Base-by-base conservation (phyloP, 2,329 filamentous ascomycete species). In the Westerdykella ornata region DNA sequence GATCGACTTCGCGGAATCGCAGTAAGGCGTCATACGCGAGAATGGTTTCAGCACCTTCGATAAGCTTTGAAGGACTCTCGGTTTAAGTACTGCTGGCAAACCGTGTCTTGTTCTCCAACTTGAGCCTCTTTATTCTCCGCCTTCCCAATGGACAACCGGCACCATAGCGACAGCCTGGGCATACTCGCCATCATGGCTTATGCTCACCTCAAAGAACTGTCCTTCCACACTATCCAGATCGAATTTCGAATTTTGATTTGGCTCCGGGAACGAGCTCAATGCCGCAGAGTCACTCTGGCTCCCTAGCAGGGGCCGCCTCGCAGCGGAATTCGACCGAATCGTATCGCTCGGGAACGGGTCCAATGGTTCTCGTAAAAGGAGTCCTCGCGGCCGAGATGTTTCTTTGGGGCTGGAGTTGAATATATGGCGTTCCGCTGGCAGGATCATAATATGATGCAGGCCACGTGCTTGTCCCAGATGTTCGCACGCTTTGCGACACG, bases 141-240 rank as follows among this genome's bases (percentile, higher is more conserved):
- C 3, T 26, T 26, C 22, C 22, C 22, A 26, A 11, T 26, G 8
- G 8, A 26, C 22, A 26, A 26, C 44, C 4, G 63, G 60, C n/a
- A 76, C 79, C 26, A 87, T 49, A 48, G 82, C 85, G 1, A 82
- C 72, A 5, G 84, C 84, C 15, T 76, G 81, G 8, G 88, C 88
- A 66, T 88, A 94, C 6, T 87, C 82, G 2, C 78, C 82, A 63
- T 96, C 89, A 62, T 96, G 89, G 56, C 84, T 92, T 53, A 96
- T 94, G 45, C 84, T 90, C 34, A 95, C 61, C 55, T 78, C 72
- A 12, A 81, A 87, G 37, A 79, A 70, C 49, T 80, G 75, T 1
- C 62, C 63, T 5, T 63, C 52, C 11, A 61, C 35, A 6, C 44
- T 39, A 28, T 47, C 37, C 7, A 54, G 26, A 40, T 51, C 42